Conservation (phyloP, 331 rosid species). For the Arachis monticola region DNA sequence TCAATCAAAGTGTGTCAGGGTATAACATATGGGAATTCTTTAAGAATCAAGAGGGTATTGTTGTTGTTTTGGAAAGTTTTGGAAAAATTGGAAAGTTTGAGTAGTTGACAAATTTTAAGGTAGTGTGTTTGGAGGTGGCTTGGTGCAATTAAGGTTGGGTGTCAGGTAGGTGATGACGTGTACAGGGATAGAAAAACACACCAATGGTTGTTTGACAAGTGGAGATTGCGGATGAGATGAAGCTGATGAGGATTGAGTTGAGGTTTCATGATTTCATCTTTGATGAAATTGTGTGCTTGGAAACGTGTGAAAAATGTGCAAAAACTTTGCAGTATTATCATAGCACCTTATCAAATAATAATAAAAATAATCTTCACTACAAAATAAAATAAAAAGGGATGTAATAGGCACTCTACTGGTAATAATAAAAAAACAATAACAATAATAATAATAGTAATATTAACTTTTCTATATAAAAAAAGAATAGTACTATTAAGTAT, state of each 20-base stretch:
- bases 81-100: slow-evolving; percentile 37
- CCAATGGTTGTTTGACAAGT: slow-evolving; percentile 60
- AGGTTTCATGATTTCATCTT: neutral
- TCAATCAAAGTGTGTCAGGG: slow-evolving; percentile 42
- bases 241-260: slow-evolving; percentile 39
- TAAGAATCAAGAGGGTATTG: slow-evolving; percentile 33
- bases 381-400: too few species aligned
- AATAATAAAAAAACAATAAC: too few species aligned
- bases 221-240: slow-evolving; percentile 56
- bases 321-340: neutral
- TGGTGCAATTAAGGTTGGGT: slow-evolving; percentile 39
- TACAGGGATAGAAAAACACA: slow-evolving; percentile 39
- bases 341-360: too few species aligned
- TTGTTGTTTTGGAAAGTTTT: slow-evolving; percentile 34
- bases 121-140: slow-evolving; percentile 20
- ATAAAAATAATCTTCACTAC: too few species aligned
- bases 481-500: too few species aligned
- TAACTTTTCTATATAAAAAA: too few species aligned
- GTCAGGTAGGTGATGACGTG: slow-evolving; percentile 61
- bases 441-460: too few species aligned
- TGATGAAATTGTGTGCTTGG: slow-evolving; percentile 37
- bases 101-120: neutral
- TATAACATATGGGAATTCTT: slow-evolving; percentile 52
- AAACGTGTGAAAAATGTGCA: slow-evolving; percentile 32
- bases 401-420: too few species aligned